These are phyloP conservation scores for Leucocoprinus sp. DNA, from an alignment of 768 basidiomycete species.

Conservation along the genomic window DNA sequence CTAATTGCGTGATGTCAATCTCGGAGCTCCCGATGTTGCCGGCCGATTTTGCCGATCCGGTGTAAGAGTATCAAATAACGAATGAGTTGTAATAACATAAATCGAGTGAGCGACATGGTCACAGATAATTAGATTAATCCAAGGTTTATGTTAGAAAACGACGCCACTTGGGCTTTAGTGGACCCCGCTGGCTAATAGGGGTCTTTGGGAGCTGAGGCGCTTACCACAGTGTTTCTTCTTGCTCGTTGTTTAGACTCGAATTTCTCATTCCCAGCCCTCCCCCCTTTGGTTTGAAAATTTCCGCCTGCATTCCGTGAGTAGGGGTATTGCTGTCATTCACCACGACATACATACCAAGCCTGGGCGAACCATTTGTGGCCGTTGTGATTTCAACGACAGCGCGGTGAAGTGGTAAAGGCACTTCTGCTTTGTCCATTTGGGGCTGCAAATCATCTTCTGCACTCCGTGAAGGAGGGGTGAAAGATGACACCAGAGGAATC, in stretches of 20 bases:
- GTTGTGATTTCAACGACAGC: constrained; percentile 8
- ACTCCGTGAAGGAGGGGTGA: constrained; percentile 9
- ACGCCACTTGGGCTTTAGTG: constrained; percentile 8
- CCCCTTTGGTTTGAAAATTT: not conserved
- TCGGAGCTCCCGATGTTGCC: not conserved
- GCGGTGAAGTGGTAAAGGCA: not conserved
- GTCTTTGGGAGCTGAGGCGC: constrained; percentile 2
- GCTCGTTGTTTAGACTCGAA: constrained; percentile 5
- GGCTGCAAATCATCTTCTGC: not conserved
- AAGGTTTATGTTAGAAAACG: not conserved
- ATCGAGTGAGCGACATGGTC: not conserved
- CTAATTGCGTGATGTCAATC: not conserved
- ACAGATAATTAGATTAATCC: not conserved
- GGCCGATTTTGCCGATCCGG: not conserved
- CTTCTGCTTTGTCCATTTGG: constrained; percentile 1
- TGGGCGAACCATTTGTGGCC: constrained; percentile 8
- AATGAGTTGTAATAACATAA: not conserved
- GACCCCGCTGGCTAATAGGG: too few species aligned
- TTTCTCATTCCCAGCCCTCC: constrained; percentile 8
- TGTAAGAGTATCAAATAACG: not conserved
- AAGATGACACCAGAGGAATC: constrained; percentile 4
- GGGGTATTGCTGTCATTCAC: not conserved
- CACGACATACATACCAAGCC: not conserved
- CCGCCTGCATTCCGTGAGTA: not conserved
- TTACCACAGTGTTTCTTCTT: not conserved